Percentiles rank a stretch among this genome's conserved stretches.
phyloP scores from a whole-genome alignment of 371 early-diverging fungal genomes.

The Apophysomyces ossiformis region DNA sequence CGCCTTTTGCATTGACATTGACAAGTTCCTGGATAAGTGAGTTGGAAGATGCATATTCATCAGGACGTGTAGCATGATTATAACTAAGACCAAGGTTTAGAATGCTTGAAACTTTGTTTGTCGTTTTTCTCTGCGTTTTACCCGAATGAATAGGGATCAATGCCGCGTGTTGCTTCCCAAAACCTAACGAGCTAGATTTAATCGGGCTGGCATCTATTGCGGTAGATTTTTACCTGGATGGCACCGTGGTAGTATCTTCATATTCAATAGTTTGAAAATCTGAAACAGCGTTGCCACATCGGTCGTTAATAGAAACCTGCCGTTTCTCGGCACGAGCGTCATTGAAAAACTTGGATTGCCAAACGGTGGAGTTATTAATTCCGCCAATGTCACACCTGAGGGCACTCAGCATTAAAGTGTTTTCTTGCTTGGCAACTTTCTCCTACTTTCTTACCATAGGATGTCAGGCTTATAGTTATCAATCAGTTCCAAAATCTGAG shows the following conservation, averaged over 20 bases:
- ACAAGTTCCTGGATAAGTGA: slow-evolving; percentile 32
- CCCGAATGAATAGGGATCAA: slow-evolving; percentile 48
- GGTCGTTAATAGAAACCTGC: slow-evolving; percentile 36
- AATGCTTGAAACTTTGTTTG: neutral
- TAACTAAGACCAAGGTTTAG: slow-evolving; percentile 9
- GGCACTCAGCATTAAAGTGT: neutral
- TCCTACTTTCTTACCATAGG: slow-evolving; percentile 28
- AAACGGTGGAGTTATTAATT: slow-evolving; percentile 38
- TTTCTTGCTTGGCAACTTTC: neutral
- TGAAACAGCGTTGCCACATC: slow-evolving; percentile 38
- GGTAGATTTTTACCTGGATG: slow-evolving; percentile 21
- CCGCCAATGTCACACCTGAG: slow-evolving; percentile 46
- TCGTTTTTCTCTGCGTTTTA: slow-evolving; percentile 3
- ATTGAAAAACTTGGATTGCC: slow-evolving; percentile 37
- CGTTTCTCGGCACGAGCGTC: slow-evolving; percentile 13
- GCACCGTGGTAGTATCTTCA: slow-evolving; percentile 15
- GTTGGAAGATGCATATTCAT: slow-evolving; percentile 29
- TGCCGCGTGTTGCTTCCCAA: slow-evolving; percentile 51
- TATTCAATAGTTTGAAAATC: slow-evolving; percentile 48
- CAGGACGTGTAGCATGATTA: slow-evolving; percentile 30
- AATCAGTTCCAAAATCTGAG: slow-evolving; percentile 38
- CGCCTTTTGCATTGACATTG: slow-evolving; percentile 31
- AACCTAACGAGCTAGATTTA: slow-evolving; percentile 15
- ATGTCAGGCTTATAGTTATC: slow-evolving; percentile 36
- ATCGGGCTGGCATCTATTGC: neutral